Evolutionary conservation across 257 asterid genomes (phyloP), one percentile per base, ranked within the genome.

Genomic region (Gentiana macrophylla): DNA sequence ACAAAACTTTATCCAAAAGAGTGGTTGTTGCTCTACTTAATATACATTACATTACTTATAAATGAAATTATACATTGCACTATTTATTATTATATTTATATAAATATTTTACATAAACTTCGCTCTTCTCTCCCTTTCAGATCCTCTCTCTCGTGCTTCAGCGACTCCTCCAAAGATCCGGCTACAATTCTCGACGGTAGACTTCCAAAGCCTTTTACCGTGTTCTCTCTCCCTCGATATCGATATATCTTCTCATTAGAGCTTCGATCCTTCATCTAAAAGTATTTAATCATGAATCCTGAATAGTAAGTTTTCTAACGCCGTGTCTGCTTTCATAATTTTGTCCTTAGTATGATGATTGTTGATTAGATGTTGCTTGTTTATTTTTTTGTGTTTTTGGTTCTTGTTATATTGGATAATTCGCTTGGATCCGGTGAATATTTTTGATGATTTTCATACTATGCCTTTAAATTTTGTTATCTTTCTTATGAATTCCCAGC

Each of bases 231-330:
- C 24, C 24, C 24, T 15, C 24, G 24, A 15, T 15, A 15, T 15
- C 24, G 24, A 15, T 15, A 15, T 15, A 4, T 41, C 5, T 2
- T 1, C 8, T 41, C 8, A 6, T 41, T 41, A 5, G 46, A 15
- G 24, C 24, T 15, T 15, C 9, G 46, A 15, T 41, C 46, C 46
- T 41, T 7, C 46, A 10, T 7, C 46, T 41, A 41, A 2, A 2
- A 7, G 9, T 5, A 5, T 49, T 4, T 66, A 63, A 54, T 46
- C 65, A 74, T 74, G 79, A 74, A 74, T 69, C 76, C 75, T 11
- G 79, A 74, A 52, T 74, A 74, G 79, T 74, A 69, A 69, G 77
- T 67, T 49, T 49, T 24, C 24, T 15, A 15, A 15, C 0, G 37
- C 33, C 32, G 32, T 65, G 52, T 32, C 34, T 8, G 24, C 24